Evolutionary conservation across 345 rosid species (phyloP), one percentile per base, ranked within the genome.

Genomic region (Linum tenue): DNA sequence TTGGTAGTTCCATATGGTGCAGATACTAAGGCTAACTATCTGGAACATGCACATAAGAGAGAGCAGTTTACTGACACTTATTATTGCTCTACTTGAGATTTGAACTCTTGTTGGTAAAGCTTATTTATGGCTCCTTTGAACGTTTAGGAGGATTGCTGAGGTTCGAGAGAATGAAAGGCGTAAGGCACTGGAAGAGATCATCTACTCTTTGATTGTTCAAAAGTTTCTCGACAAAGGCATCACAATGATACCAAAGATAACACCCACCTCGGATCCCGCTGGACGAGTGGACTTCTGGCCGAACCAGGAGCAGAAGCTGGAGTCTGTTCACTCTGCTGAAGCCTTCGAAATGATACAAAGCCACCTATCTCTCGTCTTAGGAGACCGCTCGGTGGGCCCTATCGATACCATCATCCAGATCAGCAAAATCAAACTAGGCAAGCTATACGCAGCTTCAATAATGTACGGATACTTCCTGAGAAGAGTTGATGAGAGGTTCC

Each of bases 281-380:
- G 94, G 92, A 62, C 80, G 94, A 5, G 82, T 92, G 60, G 97
- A 86, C 84, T 82, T 83, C 73, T 92, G 98, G 97, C 97, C 96
- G 22, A 90, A 90, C 69, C 96, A 92, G 79, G 97, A 90, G 74
- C 77, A 81, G 59, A 86, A 92, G 70, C 80, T 90, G 6, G 94
- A 86, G 81, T 81, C 86, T 7, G 85, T 90, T 72, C 98, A 92
- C 75, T 92, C 98, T 14, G 67, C 87, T 8, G 98, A 92, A 80
- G 98, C 95, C 14, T 86, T 85, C 51, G 97, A 92, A 73, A 88
- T 92, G 98, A 92, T 90, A 73, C 90, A 83, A 69, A 85, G 85
- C 78, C 97, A 92, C 77, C 70, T 90, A 59, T 75, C 96, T 70
- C 80, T 85, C 8, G 86, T 90, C 53, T 84, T 88, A 9, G 96